Evolutionary conservation across 2,329 filamentous ascomycete species (phyloP).

Genomic region (Podosphaera fusca): DNA sequence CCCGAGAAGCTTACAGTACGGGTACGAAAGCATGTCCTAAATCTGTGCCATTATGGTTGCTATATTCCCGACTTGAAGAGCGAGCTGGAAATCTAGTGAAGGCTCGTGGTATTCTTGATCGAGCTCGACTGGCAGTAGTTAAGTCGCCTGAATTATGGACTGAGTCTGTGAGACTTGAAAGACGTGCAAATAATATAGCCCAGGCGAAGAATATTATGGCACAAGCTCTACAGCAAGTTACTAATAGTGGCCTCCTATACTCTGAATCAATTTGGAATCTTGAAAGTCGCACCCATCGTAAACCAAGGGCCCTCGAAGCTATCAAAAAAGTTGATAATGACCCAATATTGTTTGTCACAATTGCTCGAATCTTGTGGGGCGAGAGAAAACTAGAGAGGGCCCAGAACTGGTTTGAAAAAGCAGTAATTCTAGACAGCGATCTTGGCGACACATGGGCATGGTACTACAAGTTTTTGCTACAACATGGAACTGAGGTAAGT

Average conservation of each 20-base stretch:
- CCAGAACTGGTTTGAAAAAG: conserved; percentile 93
- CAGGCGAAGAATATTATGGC: conserved; percentile 90
- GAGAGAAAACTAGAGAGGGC: conserved; percentile 85
- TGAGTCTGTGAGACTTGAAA: conserved; percentile 82
- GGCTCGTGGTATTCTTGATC: conserved; percentile 79
- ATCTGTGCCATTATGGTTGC: conserved; percentile 71
- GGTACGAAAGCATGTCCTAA: conserved; percentile 72
- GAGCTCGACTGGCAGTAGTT: conserved; percentile 67
- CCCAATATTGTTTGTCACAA: conserved; percentile 66
- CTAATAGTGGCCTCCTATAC: conserved; percentile 72
- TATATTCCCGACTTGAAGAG: conserved; percentile 77
- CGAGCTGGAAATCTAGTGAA: conserved; percentile 64
- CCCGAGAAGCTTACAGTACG: conserved; percentile 69
- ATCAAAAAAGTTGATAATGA: conserved; percentile 96
- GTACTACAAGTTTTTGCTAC: conserved; percentile 82
- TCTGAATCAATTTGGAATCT: conserved; percentile 89
- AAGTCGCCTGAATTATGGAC: conserved; percentile 72
- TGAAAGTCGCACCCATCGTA: conserved; percentile 75
- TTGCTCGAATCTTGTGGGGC: conserved; percentile 87
- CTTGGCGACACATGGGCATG: conserved; percentile 89
- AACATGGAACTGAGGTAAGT: conserved; percentile 63
- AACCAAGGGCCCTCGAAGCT: conserved; percentile 73
- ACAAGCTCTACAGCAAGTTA: conserved; percentile 73
- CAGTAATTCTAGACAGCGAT: conserved; percentile 68
- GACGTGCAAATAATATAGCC: conserved; percentile 56